Percentiles rank a stretch among this genome's conserved stretches.
These are phyloP conservation scores for Phytopythium montanum DNA, from an alignment of 352 stramenopile genomes.

Conservation along the genomic window DNA sequence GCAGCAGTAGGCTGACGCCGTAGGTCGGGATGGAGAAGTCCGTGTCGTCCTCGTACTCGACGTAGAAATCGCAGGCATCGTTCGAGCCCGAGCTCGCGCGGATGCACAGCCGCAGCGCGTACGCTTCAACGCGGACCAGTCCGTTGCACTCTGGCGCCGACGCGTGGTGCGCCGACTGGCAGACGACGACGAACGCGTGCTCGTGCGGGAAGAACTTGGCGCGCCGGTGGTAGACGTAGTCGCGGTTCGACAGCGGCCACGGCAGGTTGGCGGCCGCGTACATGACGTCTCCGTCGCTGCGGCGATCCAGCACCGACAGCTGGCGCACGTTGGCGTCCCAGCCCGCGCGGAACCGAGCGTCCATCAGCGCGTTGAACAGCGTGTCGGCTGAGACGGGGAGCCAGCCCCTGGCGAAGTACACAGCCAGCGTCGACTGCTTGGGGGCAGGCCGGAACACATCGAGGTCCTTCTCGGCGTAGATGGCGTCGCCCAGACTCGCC, in stretches of 20 bases:
- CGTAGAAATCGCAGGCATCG: conserved; percentile 62
- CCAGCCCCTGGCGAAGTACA: conserved; percentile 74
- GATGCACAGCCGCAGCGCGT: conserved; percentile 52
- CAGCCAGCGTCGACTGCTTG: conserved; percentile 46
- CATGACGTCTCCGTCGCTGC: conserved; percentile 53
- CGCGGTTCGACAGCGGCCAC: conserved; percentile 65
- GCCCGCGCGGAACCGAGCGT: conserved; percentile 45
- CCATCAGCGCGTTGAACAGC: conserved; percentile 60
- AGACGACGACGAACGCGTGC: conserved; percentile 64
- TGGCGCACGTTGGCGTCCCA: conserved; percentile 58
- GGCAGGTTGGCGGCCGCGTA: conserved; percentile 53
- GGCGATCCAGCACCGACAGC: conserved; percentile 40
- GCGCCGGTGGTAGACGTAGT: conserved; percentile 77
- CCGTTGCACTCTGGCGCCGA: conserved; percentile 31
- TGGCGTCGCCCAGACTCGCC: conserved; percentile 55
- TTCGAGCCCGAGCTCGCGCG: conserved; percentile 40
- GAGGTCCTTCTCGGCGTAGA: conserved; percentile 73
- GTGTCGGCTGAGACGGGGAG: conserved; percentile 66
- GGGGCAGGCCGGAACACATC: conserved; percentile 59
- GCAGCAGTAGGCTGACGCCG: conserved; percentile 52
- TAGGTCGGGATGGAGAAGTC: conserved; percentile 78
- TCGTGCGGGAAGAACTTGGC: conserved; percentile 50
- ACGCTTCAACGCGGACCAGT: conserved; percentile 65
- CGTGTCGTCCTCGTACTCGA: conserved; percentile 79
- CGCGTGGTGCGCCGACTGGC: conserved; percentile 48